phyloP scores from a whole-genome alignment of 139 green algal genomes.

The Limnomonas spitsbergensis region DNA sequence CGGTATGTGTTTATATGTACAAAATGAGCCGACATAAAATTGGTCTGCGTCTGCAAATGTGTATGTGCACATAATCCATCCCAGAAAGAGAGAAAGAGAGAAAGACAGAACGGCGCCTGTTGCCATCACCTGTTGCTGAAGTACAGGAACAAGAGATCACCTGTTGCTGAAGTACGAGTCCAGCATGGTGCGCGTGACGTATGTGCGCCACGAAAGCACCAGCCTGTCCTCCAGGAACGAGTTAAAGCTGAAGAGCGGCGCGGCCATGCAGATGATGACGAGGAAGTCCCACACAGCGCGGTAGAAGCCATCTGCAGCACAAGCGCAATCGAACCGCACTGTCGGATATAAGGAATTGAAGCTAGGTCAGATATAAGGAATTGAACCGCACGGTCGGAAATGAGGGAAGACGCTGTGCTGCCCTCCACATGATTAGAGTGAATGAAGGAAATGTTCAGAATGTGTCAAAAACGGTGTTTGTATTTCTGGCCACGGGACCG shows the following conservation, averaged over 20 bases:
- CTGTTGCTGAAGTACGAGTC: constrained; percentile 28
- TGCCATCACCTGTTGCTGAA: too few relatives aligned
- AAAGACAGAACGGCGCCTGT: too few relatives aligned
- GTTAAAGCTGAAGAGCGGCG: constrained; percentile 37
- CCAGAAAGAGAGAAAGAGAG: too few relatives aligned
- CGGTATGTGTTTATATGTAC: too few relatives aligned
- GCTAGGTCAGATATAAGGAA: neutral
- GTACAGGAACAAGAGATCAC: too few relatives aligned
- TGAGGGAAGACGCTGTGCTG: too few relatives aligned
- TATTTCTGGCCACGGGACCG: neutral
- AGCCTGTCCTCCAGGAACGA: constrained; percentile 42
- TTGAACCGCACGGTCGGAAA: neutral
- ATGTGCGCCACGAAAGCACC: constrained; percentile 39
- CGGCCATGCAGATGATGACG: constrained; percentile 42
- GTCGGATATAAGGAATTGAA: neutral
- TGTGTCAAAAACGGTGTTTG: neutral
- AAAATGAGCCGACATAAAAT: too few relatives aligned
- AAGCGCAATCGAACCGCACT: neutral
- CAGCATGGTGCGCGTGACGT: constrained; percentile 28
- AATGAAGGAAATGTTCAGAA: too few relatives aligned
- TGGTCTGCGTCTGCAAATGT: too few relatives aligned
- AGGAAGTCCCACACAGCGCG: constrained; percentile 28
- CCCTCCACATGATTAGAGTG: too few relatives aligned
- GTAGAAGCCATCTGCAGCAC: constrained; percentile 30
- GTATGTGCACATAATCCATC: too few relatives aligned